phyloP scores from a whole-genome alignment of 2,329 filamentous ascomycete genomes.

The Fusarium poae region DNA sequence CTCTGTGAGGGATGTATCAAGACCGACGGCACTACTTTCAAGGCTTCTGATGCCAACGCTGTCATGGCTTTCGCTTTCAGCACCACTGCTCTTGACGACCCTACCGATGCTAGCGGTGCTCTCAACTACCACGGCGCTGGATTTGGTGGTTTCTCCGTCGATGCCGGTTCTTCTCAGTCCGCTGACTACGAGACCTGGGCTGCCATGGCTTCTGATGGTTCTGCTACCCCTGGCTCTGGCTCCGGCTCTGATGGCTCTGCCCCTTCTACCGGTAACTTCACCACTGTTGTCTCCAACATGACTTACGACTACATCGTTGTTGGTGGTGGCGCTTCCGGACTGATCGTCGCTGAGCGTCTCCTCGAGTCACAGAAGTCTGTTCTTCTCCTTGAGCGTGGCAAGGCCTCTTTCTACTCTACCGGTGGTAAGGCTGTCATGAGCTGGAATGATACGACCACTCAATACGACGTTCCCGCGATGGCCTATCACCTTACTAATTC shows the following conservation, averaged over 20 bases:
- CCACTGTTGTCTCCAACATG: conserved; percentile 50
- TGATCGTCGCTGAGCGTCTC: conserved; percentile 68
- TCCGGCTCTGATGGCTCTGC: conserved; percentile 38
- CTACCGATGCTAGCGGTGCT: conserved; percentile 51
- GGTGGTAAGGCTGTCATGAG: conserved; percentile 73
- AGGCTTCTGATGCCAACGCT: conserved; percentile 59
- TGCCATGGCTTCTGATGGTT: conserved; percentile 58
- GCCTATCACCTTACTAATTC: conserved; percentile 76
- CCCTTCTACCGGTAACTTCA: conserved; percentile 43
- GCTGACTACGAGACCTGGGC: conserved; percentile 59
- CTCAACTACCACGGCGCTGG: conserved; percentile 57
- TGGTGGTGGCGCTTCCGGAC: conserved; percentile 72
- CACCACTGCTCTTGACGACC: conserved; percentile 57
- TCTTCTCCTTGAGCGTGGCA: conserved; percentile 67
- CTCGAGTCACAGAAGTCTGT: conserved; percentile 75
- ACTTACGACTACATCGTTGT: conserved; percentile 74
- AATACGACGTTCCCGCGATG: conserved; percentile 78
- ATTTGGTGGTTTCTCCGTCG: conserved; percentile 61
- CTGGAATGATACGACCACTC: conserved; percentile 75
- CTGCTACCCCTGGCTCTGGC: conserved; percentile 46
- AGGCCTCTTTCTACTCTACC: conserved; percentile 72
- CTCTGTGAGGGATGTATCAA: conserved; percentile 71
- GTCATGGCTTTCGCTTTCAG: conserved; percentile 70
- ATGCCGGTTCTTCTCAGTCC: conserved; percentile 54
- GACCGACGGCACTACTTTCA: conserved; percentile 59